Conservation (phyloP, 345 rosid species). For the Barbarea vulgaris region DNA sequence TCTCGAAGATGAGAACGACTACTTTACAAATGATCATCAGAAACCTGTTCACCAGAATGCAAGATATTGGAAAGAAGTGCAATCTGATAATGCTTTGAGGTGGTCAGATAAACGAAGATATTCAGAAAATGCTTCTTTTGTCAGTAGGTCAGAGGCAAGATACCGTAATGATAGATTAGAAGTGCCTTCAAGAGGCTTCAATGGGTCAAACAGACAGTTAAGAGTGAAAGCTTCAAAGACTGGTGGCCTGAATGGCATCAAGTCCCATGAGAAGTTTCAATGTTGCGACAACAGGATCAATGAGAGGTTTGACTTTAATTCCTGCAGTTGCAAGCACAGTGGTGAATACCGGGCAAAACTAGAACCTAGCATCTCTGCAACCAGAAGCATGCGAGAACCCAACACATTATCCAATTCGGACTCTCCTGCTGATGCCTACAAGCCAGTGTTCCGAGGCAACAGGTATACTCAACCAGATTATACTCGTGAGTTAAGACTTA, state of each 20-base stretch:
- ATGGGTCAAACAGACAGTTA: slow-evolving; percentile 54
- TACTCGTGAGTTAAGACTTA: slow-evolving; percentile 59
- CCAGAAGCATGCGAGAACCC: slow-evolving; percentile 55
- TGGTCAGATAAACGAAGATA: slow-evolving; percentile 64
- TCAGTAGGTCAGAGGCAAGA: slow-evolving; percentile 61
- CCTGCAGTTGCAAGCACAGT: slow-evolving; percentile 67
- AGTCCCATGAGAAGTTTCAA: slow-evolving; percentile 62
- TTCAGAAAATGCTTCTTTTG: slow-evolving; percentile 52
- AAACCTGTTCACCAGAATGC: slow-evolving; percentile 57
- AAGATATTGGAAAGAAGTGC: slow-evolving; percentile 63
- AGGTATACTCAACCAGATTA: slow-evolving; percentile 60
- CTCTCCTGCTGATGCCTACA: slow-evolving; percentile 57
- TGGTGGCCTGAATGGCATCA: slow-evolving; percentile 51
- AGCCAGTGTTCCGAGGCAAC: slow-evolving; percentile 63
- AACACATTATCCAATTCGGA: slow-evolving; percentile 56
- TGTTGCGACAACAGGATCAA: slow-evolving; percentile 46
- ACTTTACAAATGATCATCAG: slow-evolving; percentile 56
- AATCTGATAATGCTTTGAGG: slow-evolving; percentile 55
- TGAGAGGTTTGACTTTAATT: slow-evolving; percentile 64
- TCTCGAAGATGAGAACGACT: slow-evolving; percentile 55
- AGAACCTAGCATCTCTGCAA: slow-evolving; percentile 55
- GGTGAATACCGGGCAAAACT: slow-evolving; percentile 60
- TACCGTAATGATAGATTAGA: slow-evolving; percentile 59
- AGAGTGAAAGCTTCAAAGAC: slow-evolving; percentile 57
- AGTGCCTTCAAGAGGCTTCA: slow-evolving; percentile 55